phyloP scores from a whole-genome alignment of 2,329 filamentous ascomycete genomes.

The Plenodomus lindquistii region DNA sequence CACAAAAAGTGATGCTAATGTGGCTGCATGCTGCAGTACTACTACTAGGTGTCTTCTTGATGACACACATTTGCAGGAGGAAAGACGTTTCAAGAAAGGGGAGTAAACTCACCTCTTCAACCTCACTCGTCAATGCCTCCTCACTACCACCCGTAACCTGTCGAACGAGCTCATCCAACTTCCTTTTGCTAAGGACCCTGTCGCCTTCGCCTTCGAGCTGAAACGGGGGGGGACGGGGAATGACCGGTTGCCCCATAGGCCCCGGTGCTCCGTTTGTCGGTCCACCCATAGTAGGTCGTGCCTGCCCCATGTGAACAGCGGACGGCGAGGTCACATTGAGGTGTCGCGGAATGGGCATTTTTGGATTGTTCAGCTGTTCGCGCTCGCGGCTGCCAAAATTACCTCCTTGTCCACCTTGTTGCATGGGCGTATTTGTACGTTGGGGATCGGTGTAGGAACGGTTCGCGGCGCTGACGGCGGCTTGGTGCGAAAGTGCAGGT shows the following conservation, averaged over 20 bases:
- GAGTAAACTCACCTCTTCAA: slow-evolving; percentile 82
- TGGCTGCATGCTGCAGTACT: too few relatives aligned
- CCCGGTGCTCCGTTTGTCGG: slow-evolving; percentile 74
- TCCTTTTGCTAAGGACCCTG: slow-evolving; percentile 95
- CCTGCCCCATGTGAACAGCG: slow-evolving; percentile 72
- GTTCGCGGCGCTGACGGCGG: slow-evolving; percentile 49
- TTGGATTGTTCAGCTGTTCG: slow-evolving; percentile 56
- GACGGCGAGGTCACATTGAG: slow-evolving; percentile 73
- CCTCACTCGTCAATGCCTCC: slow-evolving; percentile 83
- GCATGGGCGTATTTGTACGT: slow-evolving; percentile 41
- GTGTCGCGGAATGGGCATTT: slow-evolving; percentile 82
- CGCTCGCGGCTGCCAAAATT: slow-evolving; percentile 44
- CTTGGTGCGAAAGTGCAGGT: slow-evolving; percentile 49
- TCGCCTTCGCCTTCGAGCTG: slow-evolving; percentile 91
- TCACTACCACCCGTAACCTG: slow-evolving; percentile 87
- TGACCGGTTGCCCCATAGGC: slow-evolving; percentile 83
- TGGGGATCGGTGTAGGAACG: slow-evolving; percentile 43
- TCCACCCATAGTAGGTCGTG: slow-evolving; percentile 82
- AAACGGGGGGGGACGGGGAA: slow-evolving; percentile 79
- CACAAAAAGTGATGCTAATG: too few relatives aligned
- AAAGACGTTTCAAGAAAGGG: too few relatives aligned
- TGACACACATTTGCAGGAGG: too few relatives aligned
- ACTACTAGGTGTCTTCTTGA: too few relatives aligned
- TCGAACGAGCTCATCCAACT: slow-evolving; percentile 90
- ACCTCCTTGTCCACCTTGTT: slow-evolving; percentile 31